phyloP scores from a whole-genome alignment of 2,329 filamentous ascomycete genomes.

The Epichloe scottii region DNA sequence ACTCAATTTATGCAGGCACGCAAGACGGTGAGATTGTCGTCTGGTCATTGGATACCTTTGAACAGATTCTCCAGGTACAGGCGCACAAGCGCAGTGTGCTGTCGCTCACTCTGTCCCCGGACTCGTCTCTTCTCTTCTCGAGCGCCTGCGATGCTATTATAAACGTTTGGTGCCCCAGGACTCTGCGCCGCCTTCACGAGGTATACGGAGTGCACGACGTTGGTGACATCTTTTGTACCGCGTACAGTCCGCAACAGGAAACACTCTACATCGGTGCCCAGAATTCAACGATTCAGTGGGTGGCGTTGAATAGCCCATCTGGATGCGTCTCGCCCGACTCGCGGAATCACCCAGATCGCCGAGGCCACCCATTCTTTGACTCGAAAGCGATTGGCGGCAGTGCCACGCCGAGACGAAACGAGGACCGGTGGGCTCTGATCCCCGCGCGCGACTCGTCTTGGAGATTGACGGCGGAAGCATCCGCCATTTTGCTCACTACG shows the following conservation, averaged over 20 bases:
- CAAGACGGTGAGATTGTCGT: conserved; percentile 88
- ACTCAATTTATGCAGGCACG: conserved; percentile 81
- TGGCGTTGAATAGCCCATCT: conserved; percentile 54
- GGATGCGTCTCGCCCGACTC: conserved; percentile 48
- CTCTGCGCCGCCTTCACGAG: conserved; percentile 67
- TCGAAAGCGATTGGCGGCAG: conserved; percentile 75
- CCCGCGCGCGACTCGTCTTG: conserved; percentile 44
- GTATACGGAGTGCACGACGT: conserved; percentile 91
- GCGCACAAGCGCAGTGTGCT: conserved; percentile 89
- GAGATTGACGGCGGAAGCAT: conserved; percentile 76
- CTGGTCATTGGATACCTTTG: conserved; percentile 82
- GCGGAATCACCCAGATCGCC: conserved; percentile 58
- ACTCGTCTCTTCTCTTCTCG: conserved; percentile 70
- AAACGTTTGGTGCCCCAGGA: conserved; percentile 79
- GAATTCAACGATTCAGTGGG: conserved; percentile 94
- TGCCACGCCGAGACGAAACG: conserved; percentile 59
- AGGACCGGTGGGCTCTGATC: conserved; percentile 43
- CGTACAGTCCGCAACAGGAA: conserved; percentile 66
- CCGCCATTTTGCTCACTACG: conserved; percentile 81
- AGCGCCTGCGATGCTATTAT: conserved; percentile 88
- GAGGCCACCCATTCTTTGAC: conserved; percentile 86
- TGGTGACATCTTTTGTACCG: conserved; percentile 91
- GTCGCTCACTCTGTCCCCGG: conserved; percentile 65
- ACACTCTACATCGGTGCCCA: conserved; percentile 87
- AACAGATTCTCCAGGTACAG: conserved; percentile 65